Percentiles rank a stretch among this genome's conserved stretches.
Evolutionary conservation across 208 protist species (phyloP).

Genomic region (Naegleria gruberi): DNA sequence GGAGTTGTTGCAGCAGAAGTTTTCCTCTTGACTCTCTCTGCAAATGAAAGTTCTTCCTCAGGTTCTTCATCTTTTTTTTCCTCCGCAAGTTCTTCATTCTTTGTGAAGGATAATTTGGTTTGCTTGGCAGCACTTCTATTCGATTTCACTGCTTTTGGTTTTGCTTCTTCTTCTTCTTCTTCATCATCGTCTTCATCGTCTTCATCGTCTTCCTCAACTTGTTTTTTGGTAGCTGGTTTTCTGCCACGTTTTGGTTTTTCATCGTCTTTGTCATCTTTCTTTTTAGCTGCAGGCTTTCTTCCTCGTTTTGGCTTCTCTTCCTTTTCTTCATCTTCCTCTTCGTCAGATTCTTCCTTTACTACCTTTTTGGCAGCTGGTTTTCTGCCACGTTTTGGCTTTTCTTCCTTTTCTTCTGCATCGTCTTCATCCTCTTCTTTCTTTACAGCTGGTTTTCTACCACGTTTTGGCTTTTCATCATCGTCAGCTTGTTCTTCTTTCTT

Average conservation of each 20-base stretch:
- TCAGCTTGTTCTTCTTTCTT: neutral
- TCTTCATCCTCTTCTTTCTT: slow-evolving; percentile 31
- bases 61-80: neutral
- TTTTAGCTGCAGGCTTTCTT: neutral
- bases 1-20: neutral
- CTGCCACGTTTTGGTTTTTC: neutral
- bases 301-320: neutral
- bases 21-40: neutral
- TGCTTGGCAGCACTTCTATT: neutral
- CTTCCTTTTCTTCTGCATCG: slow-evolving; percentile 23
- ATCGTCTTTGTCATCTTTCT: slow-evolving; percentile 25
- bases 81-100: neutral
- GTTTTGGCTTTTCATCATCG: neutral
- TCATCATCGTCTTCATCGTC: neutral
- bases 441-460: neutral
- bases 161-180: slow-evolving; percentile 23
- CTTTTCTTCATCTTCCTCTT: neutral
- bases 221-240: neutral
- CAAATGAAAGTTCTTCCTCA: neutral
- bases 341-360: neutral
- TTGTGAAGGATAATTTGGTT: neutral
- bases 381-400: neutral
- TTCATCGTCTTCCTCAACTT: neutral
- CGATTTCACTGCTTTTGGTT: too few species aligned
- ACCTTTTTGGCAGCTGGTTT: neutral